These are phyloP conservation scores for Athelia sp. DNA, from an alignment of 1,284 basidiomycete genomes.

Conservation along the genomic window DNA sequence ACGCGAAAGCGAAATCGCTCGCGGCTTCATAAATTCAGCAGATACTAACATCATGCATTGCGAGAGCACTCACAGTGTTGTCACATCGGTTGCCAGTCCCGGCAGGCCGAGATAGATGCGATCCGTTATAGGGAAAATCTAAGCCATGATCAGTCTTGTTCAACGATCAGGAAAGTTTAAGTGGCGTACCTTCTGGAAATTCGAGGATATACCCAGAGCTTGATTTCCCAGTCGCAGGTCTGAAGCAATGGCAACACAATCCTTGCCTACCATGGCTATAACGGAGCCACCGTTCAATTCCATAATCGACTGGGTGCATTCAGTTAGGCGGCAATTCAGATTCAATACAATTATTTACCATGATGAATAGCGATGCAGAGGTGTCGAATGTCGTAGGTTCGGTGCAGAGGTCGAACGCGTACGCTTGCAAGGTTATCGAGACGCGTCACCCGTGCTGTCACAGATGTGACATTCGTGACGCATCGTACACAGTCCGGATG, in stretches of 20 bases:
- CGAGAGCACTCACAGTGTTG: conserved; percentile 69
- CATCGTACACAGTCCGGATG: not conserved
- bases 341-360: conserved; percentile 25
- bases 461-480: not conserved
- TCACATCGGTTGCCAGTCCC: conserved; percentile 91
- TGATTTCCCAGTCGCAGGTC: conserved; percentile 93
- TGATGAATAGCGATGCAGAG: conserved; percentile 22
- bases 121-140: conserved; percentile 95
- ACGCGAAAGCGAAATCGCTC: conserved; percentile 91
- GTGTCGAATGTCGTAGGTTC: conserved; percentile 22
- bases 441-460: not conserved
- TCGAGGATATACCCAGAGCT: conserved; percentile 82
- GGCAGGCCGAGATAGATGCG: conserved; percentile 91
- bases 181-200: conserved; percentile 85
- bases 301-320: conserved; percentile 69
- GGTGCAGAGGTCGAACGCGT: conserved; percentile 3
- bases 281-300: conserved; percentile 95
- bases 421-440: not conserved
- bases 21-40: conserved; percentile 41
- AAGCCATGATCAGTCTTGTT: conserved; percentile 9
- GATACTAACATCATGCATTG: conserved; percentile 3
- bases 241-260: conserved; percentile 97
- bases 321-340: conserved; percentile 1
- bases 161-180: not conserved
- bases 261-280: conserved; percentile 98